Conservation (phyloP, 1,284 basidiomycete genomes). For the Peniophora sp. region DNA sequence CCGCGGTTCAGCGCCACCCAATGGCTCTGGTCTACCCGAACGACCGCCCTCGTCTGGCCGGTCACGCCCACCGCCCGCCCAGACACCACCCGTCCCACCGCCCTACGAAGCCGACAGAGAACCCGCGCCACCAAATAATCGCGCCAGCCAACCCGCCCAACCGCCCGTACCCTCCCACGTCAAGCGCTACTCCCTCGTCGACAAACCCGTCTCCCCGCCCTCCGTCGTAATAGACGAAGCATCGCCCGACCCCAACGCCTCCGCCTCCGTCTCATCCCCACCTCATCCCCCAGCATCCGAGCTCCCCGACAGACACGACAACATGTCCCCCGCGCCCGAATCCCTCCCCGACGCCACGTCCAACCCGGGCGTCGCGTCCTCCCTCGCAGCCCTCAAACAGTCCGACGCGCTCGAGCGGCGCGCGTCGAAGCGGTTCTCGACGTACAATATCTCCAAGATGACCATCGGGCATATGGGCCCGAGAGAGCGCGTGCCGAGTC, state of each 20-base stretch:
- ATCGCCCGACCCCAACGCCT: conserved; percentile 6
- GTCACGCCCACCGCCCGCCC: conserved; percentile 6
- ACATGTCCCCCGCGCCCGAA: conserved; percentile 15
- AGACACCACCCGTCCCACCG: conserved; percentile 8
- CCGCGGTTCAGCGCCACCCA: not conserved
- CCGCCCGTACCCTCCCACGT: conserved; percentile 45
- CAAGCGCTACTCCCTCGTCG: conserved; percentile 71
- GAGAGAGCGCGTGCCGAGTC: conserved; percentile 29
- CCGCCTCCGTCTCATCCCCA: conserved; percentile 3
- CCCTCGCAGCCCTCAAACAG: conserved; percentile 83
- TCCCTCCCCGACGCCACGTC: conserved; percentile 8
- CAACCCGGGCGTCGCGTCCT: conserved; percentile 51
- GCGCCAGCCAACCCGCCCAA: conserved; percentile 22
- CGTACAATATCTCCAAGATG: conserved; percentile 85
- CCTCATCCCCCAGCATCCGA: conserved; percentile 2
- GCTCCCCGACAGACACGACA: conserved; percentile 7
- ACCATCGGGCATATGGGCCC: conserved; percentile 17
- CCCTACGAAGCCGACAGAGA: conserved; percentile 13
- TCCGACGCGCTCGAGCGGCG: conserved; percentile 84
- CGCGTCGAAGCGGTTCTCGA: conserved; percentile 94
- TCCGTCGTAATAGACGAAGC: conserved; percentile 53
- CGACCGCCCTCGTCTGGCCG: conserved; percentile 4
- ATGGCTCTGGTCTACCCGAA: not conserved
- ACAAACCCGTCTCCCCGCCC: conserved; percentile 46
- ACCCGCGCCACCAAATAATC: not conserved